phyloP scores from a whole-genome alignment of 495 filamentous ascomycete genomes.

The Trichoderma orchidacearum region DNA sequence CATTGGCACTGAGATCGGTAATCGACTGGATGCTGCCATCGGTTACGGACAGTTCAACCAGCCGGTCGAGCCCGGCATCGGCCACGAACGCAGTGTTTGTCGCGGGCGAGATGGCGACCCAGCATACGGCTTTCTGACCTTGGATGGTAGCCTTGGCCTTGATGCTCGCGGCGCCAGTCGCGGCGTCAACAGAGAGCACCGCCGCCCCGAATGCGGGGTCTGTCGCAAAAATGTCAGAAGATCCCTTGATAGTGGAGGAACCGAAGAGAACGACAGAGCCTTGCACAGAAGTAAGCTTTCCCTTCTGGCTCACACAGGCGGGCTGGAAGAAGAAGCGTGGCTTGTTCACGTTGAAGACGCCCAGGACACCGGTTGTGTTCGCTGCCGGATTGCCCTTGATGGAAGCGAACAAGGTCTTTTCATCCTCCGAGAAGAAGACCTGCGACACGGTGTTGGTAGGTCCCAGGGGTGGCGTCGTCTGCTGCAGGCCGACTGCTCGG shows the following conservation, averaged over 20 bases:
- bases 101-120: slow-evolving; percentile 27
- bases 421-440: slow-evolving; percentile 39
- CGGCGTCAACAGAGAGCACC: slow-evolving; percentile 21
- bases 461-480: slow-evolving; percentile 39
- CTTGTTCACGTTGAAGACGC: slow-evolving; percentile 27
- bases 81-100: slow-evolving; percentile 39
- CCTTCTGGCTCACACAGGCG: slow-evolving; percentile 9
- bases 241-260: slow-evolving; percentile 24
- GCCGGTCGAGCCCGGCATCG: slow-evolving; percentile 32
- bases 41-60: slow-evolving; percentile 36
- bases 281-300: slow-evolving; percentile 18
- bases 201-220: slow-evolving; percentile 42
- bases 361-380: slow-evolving; percentile 42
- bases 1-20: slow-evolving; percentile 24
- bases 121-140: slow-evolving; percentile 42
- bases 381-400: slow-evolving; percentile 40
- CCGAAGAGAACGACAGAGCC: slow-evolving; percentile 46
- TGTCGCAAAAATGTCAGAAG: slow-evolving; percentile 31
- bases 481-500: slow-evolving; percentile 28
- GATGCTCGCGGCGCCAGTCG: slow-evolving; percentile 7
- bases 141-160: slow-evolving; percentile 17
- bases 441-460: slow-evolving; percentile 41
- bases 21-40: slow-evolving; percentile 25
- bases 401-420: slow-evolving; percentile 32
- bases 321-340: too few relatives aligned